Conservation (phyloP, 192 early-diverging fungal species). For the Chytriomyces sp. region DNA sequence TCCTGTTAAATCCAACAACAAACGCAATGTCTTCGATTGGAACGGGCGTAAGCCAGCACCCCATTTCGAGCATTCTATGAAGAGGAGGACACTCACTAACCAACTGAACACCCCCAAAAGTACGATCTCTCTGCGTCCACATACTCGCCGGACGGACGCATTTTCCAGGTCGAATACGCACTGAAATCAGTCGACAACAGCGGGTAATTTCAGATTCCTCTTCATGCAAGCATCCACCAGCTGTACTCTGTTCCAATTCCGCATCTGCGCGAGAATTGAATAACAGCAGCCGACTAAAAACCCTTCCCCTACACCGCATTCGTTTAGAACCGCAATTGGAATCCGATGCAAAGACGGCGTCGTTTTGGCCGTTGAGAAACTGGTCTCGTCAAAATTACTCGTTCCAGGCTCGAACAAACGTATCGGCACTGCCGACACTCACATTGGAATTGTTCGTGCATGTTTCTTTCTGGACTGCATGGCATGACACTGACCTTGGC, state of each 20-base stretch:
- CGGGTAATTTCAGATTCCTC: slow-evolving; percentile 62
- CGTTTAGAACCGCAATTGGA: slow-evolving; percentile 84
- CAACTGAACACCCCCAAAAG: slow-evolving; percentile 4
- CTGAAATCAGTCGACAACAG: slow-evolving; percentile 98
- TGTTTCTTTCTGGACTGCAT: background rate
- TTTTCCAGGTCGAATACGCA: slow-evolving; percentile 99
- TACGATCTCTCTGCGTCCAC: slow-evolving; percentile 98
- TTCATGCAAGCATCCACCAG: background rate
- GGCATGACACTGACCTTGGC: background rate
- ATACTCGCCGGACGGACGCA: slow-evolving; percentile 97
- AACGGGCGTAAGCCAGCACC: slow-evolving; percentile 6
- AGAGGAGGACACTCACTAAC: background rate
- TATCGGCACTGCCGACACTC: slow-evolving; percentile 87
- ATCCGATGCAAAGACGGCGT: slow-evolving; percentile 94
- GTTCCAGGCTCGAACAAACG: slow-evolving; percentile 92
- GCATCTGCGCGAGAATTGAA: no score
- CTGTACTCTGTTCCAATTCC: background rate
- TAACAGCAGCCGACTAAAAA: no score
- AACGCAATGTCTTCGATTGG: slow-evolving; percentile 14
- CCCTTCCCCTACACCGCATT: no score
- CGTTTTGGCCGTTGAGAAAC: slow-evolving; percentile 95
- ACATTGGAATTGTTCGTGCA: slow-evolving; percentile 85
- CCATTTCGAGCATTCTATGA: background rate
- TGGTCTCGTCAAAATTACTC: slow-evolving; percentile 92
- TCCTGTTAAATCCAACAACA: background rate